Base-by-base conservation (phyloP, 2,329 filamentous ascomycete species). In the Shiraia sp. region DNA sequence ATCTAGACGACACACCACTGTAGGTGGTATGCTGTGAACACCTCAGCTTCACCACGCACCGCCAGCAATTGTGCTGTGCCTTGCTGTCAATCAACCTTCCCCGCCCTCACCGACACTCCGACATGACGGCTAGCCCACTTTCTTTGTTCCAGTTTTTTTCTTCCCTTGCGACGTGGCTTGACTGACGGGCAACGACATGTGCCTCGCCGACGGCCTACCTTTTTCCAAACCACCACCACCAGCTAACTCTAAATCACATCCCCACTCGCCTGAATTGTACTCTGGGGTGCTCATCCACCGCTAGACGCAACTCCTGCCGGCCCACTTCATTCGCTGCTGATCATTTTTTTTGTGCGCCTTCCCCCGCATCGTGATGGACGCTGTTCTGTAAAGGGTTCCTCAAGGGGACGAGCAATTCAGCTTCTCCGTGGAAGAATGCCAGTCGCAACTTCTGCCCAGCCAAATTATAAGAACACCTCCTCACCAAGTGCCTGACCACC, bases 391-490 rank as follows among this genome's bases (percentile, higher is more conserved):
- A 42, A 33, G 42, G 46, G 45, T 29, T 48, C 14, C 41, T 43
- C 49, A n/a, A n/a, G 36, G 44, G 35, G 43, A 32, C 34, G 49
- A 50, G 49, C 48, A 40, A 33, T 47, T 35, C 29, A 55, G 36
- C 61, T 62, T 67, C 61, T 66, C 63, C 63, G 55, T 55, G 63
- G 63, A 61, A 51, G 25, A 28, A 45, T 17, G 28, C 43, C 32
- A 19, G 27, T 42, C 39, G 41, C 26, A 36, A 23, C 31, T 31
- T 30, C 36, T 45, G 22, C 29, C 40, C 33, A 35, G n/a, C n/a
- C n/a, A n/a, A n/a, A n/a, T 44, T 33, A 33, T 41, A 34, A 50
- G 45, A 32, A 26, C 42, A 39, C 27, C 36, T 12, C 42, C 24
- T 31, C 42, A 30, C 41, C 44, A 40, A 36, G 34, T 31, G 36